Conservation (phyloP, 192 early-diverging fungal species). For the Backusella psychrophila region DNA sequence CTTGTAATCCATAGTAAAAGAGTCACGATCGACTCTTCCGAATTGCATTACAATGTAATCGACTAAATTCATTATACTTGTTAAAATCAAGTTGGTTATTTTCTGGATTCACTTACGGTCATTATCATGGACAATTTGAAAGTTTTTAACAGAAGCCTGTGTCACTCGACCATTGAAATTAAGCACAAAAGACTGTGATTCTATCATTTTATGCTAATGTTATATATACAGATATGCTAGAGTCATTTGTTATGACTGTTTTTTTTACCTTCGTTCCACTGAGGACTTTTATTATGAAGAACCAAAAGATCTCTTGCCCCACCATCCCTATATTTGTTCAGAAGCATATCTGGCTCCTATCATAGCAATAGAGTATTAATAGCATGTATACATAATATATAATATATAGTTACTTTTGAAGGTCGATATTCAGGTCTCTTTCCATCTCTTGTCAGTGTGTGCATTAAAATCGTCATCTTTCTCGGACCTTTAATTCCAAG, state of each 20-base stretch:
- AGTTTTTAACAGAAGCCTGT: slow-evolving; percentile 92
- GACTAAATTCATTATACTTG: slow-evolving; percentile 43
- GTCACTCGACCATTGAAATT: slow-evolving; percentile 92
- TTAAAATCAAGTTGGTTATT: not conserved
- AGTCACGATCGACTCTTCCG: slow-evolving; percentile 71
- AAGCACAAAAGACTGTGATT: slow-evolving; percentile 86
- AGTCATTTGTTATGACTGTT: not conserved
- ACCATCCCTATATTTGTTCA: slow-evolving; percentile 52
- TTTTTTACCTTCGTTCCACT: slow-evolving; percentile 82
- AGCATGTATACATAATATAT: no score
- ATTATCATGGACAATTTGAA: slow-evolving; percentile 92
- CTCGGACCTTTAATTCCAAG: slow-evolving; percentile 90
- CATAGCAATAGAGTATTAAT: no score
- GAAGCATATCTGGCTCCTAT: slow-evolving; percentile 64
- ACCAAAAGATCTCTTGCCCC: slow-evolving; percentile 65
- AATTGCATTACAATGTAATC: slow-evolving; percentile 96
- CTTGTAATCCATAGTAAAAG: slow-evolving; percentile 88
- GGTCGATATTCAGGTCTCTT: slow-evolving; percentile 55
- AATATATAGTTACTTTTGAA: slow-evolving; percentile 36
- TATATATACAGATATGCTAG: not conserved
- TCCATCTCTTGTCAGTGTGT: slow-evolving; percentile 61
- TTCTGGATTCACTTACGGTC: slow-evolving; percentile 57
- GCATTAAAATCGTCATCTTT: slow-evolving; percentile 85
- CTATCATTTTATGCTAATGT: slow-evolving; percentile 36
- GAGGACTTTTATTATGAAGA: slow-evolving; percentile 88